These are phyloP conservation scores for Misopates orontium DNA, from an alignment of 257 asterid genomes.

Conservation along the genomic window DNA sequence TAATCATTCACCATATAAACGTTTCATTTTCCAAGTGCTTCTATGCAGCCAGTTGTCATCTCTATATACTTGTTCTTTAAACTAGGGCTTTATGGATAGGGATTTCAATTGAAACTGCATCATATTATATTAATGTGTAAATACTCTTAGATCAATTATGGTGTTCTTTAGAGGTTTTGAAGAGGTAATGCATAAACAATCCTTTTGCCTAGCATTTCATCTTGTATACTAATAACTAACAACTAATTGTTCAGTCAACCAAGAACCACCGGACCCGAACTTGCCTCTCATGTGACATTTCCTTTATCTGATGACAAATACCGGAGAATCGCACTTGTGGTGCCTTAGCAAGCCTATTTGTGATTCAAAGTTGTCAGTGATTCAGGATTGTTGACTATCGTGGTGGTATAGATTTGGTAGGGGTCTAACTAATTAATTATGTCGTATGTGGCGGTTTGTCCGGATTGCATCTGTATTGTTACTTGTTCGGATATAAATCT, in stretches of 20 bases:
- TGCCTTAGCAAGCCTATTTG: background rate
- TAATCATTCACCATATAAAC: background rate
- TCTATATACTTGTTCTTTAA: background rate
- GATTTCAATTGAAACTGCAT: background rate
- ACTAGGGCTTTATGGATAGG: background rate
- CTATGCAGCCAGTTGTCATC: background rate
- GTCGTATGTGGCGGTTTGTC: background rate
- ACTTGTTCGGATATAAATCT: background rate
- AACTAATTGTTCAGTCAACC: too few relatives aligned
- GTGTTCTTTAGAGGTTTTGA: slow-evolving; percentile 2
- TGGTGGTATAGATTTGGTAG: slow-evolving; percentile 12
- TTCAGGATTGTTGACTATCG: background rate
- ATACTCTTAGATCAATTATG: background rate
- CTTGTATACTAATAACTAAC: background rate
- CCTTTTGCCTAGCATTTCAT: background rate
- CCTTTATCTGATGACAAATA: background rate
- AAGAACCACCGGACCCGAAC: too few relatives aligned
- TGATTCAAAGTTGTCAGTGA: background rate
- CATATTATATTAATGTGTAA: background rate
- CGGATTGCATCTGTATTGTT: background rate
- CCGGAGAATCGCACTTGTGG: background rate
- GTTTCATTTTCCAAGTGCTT: background rate
- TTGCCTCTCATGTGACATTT: background rate
- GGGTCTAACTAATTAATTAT: background rate
- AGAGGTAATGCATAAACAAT: background rate